Evolutionary conservation across 1,139 yeast genomes (phyloP).

Genomic region (Taphrina communis): DNA sequence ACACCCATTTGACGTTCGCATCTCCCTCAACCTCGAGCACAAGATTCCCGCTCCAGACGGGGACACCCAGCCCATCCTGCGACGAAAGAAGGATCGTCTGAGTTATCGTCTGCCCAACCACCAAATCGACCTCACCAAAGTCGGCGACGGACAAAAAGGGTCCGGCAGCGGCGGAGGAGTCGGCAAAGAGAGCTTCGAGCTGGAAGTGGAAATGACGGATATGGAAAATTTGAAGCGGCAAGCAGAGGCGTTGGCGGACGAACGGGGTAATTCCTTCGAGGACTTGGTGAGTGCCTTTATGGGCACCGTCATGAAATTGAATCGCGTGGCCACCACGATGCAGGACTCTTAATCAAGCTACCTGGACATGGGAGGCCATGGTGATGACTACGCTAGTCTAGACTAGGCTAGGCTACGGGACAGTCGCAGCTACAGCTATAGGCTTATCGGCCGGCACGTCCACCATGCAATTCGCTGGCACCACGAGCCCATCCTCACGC

Average conservation of each 20-base stretch:
- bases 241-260: constrained; percentile 34
- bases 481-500: constrained; percentile 30
- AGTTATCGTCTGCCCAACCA: constrained; percentile 39
- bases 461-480: constrained; percentile 23
- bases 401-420: too few relatives aligned
- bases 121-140: constrained; percentile 44
- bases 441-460: neutral
- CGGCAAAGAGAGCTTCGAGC: constrained; percentile 21
- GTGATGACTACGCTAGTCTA: too few relatives aligned
- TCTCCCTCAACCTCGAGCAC: constrained; percentile 45
- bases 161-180: neutral
- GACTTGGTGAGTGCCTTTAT: constrained; percentile 24
- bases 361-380: too few relatives aligned
- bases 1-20: constrained; percentile 44
- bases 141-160: constrained; percentile 12
- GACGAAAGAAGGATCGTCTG: constrained; percentile 43
- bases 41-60: constrained; percentile 8
- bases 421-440: too few relatives aligned
- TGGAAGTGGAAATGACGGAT: constrained; percentile 41
- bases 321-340: neutral
- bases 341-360: neutral
- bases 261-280: constrained; percentile 33
- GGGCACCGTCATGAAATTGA: constrained; percentile 28
- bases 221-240: constrained; percentile 33
- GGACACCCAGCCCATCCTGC: constrained; percentile 1